Percentiles rank a stretch among this genome's conserved stretches.
Conservation (phyloP, 352 stramenopile genomes). For the Achlya hypogyna region DNA sequence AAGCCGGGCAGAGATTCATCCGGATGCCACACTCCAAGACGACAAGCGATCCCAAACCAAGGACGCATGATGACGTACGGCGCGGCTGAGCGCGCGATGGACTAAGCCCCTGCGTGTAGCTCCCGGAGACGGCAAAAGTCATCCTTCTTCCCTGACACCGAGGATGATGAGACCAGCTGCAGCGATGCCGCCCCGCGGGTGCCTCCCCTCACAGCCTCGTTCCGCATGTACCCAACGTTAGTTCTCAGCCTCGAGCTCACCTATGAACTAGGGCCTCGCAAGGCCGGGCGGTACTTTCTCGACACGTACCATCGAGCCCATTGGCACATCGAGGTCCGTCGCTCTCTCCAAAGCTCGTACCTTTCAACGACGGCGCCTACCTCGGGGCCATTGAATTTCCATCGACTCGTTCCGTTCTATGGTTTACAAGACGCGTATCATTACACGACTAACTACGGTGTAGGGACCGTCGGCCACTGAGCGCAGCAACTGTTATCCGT, state of each 20-base stretch:
- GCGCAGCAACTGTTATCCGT: neutral
- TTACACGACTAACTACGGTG: neutral
- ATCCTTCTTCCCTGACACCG: constrained; percentile 2
- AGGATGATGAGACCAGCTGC: neutral
- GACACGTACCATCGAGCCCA: neutral
- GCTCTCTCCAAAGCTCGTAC: neutral
- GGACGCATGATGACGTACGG: neutral
- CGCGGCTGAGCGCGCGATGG: neutral
- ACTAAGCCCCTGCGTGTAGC: neutral
- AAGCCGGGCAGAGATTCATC: neutral
- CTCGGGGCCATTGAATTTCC: constrained; percentile 12
- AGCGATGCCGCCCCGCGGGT: neutral
- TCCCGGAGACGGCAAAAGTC: neutral
- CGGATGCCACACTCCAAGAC: neutral
- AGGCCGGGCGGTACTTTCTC: neutral
- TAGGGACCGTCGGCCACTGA: constrained; percentile 6
- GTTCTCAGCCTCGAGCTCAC: neutral
- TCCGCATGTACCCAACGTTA: neutral
- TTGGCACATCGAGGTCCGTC: neutral
- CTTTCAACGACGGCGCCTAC: neutral
- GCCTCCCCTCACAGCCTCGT: neutral
- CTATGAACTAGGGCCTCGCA: neutral
- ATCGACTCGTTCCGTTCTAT: constrained; percentile 1
- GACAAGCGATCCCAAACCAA: neutral
- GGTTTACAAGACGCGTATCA: too few species aligned